Conservation (phyloP, 2,329 filamentous ascomycete species). For the Endothia cerciana region DNA sequence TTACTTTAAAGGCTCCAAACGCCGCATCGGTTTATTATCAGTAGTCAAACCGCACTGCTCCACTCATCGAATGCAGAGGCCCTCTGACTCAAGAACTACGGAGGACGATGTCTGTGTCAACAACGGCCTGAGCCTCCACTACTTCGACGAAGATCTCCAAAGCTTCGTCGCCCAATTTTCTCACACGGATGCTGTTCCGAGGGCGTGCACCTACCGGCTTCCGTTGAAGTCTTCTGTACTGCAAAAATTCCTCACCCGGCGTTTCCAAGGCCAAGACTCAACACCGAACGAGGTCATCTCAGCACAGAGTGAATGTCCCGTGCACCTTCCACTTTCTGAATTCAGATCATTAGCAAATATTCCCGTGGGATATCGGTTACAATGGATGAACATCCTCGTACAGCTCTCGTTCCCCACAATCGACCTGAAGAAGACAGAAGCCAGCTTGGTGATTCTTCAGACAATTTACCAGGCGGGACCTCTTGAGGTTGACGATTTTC, state of each 20-base stretch:
- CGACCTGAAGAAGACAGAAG: slow-evolving; percentile 55
- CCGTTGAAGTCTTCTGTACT: slow-evolving; percentile 37
- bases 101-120: slow-evolving; percentile 46
- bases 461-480: slow-evolving; percentile 52
- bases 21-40: slow-evolving; percentile 40
- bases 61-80: slow-evolving; percentile 40
- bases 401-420: slow-evolving; percentile 53
- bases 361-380: slow-evolving; percentile 50
- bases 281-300: slow-evolving; percentile 58
- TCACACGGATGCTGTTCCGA: slow-evolving; percentile 33
- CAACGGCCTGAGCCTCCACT: slow-evolving; percentile 48
- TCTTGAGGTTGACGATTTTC: slow-evolving; percentile 19
- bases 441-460: slow-evolving; percentile 53
- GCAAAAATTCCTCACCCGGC: slow-evolving; percentile 45
- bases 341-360: slow-evolving; percentile 57
- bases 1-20: not conserved
- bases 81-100: slow-evolving; percentile 28
- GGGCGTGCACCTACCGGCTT: slow-evolving; percentile 47
- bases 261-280: slow-evolving; percentile 29
- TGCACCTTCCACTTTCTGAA: slow-evolving; percentile 54
- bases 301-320: slow-evolving; percentile 50
- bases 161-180: slow-evolving; percentile 30
- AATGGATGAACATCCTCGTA: slow-evolving; percentile 60
- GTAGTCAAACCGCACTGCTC: slow-evolving; percentile 40
- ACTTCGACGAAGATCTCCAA: slow-evolving; percentile 40